Conservation (phyloP, 2,329 filamentous ascomycete species). For the Botrytis squamosa region DNA sequence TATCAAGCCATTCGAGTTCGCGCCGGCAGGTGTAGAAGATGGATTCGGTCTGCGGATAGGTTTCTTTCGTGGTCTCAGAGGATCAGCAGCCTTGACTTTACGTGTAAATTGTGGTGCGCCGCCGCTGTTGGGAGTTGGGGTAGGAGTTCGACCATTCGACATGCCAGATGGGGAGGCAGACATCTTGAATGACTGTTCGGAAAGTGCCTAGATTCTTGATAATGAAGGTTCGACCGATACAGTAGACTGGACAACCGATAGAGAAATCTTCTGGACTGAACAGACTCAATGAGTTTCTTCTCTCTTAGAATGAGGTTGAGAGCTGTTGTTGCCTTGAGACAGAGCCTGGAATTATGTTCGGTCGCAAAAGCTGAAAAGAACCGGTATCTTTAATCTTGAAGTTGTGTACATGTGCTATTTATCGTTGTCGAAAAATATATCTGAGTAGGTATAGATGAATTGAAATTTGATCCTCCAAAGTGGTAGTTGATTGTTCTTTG, state of each 20-base stretch:
- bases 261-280: neutral
- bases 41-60: slow-evolving; percentile 42
- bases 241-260: neutral
- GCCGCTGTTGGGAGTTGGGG: slow-evolving; percentile 50
- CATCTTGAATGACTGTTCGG: slow-evolving; percentile 35
- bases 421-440: neutral
- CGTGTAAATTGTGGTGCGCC: slow-evolving; percentile 47
- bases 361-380: slow-evolving; percentile 8
- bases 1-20: slow-evolving; percentile 29
- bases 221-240: neutral
- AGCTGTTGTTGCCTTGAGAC: neutral
- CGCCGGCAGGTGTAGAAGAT: slow-evolving; percentile 26
- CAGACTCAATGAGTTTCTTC: neutral
- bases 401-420: neutral
- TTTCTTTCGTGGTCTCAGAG: slow-evolving; percentile 62
- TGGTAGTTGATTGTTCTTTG: slow-evolving; percentile 8
- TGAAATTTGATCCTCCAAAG: neutral
- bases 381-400: neutral
- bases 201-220: neutral
- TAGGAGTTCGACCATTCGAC: slow-evolving; percentile 48
- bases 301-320: neutral
- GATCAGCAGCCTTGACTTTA: slow-evolving; percentile 55
- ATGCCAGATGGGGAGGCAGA: slow-evolving; percentile 46
- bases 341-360: neutral
- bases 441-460: neutral